Percentiles rank a stretch among this genome's conserved stretches.
These are phyloP conservation scores for Dictyostelium brefeldianum DNA, from an alignment of 78 protist species.

Conservation along the genomic window DNA sequence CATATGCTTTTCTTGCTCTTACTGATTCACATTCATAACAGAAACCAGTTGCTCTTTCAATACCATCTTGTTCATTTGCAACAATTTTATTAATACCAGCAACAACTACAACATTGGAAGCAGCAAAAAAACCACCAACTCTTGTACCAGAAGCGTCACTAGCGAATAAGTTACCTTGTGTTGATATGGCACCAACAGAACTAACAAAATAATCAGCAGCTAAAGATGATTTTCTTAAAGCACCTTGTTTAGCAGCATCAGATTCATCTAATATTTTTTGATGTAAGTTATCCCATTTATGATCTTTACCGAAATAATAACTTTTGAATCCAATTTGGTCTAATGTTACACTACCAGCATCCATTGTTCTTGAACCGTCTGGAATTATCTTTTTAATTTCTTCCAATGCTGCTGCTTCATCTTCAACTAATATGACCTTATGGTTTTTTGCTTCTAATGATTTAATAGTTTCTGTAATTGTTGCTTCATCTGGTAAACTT, in stretches of 20 bases:
- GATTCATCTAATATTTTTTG: conserved; percentile 8
- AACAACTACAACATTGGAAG: neutral
- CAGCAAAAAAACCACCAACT: conserved; percentile 30
- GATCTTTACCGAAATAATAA: conserved; percentile 8
- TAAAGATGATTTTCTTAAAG: neutral
- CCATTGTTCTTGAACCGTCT: neutral
- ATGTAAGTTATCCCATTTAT: conserved; percentile 26
- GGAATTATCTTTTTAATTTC: conserved; percentile 5
- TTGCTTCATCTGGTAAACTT: neutral
- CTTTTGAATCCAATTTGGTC: conserved; percentile 22
- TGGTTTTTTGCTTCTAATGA: neutral
- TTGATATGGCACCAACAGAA: neutral
- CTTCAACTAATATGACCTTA: neutral
- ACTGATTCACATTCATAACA: conserved; percentile 49
- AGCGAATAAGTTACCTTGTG: conserved; percentile 10
- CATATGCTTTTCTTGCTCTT: conserved; percentile 17
- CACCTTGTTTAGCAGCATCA: conserved; percentile 32
- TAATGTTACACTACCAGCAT: conserved; percentile 22
- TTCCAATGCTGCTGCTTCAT: conserved; percentile 2
- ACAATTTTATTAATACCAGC: conserved; percentile 51
- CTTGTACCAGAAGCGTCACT: conserved; percentile 38
- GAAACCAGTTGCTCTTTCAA: conserved; percentile 13
- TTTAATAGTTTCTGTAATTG: neutral
- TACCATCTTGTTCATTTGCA: neutral
- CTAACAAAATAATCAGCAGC: conserved; percentile 31